Evolutionary conservation across 495 filamentous ascomycete genomes (phyloP).

Genomic region (Hyaloscypha finlandica): DNA sequence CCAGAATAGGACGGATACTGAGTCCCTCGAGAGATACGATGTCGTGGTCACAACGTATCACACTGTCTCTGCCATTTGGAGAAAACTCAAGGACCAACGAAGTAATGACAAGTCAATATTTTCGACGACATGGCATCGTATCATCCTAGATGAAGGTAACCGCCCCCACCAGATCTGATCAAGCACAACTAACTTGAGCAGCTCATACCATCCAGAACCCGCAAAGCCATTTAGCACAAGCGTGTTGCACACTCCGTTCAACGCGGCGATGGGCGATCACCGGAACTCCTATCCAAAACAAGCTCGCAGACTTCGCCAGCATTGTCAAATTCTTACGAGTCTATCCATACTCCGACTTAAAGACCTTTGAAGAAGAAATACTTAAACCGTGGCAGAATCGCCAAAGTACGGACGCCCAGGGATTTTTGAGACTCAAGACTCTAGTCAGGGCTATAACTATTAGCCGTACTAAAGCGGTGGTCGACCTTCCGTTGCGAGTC

Average conservation of each 20-base stretch:
- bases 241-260: conserved; percentile 71
- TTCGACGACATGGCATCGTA: conserved; percentile 47
- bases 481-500: conserved; percentile 15
- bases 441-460: conserved; percentile 18
- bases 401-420: conserved; percentile 7
- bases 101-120: conserved; percentile 54
- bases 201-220: conserved; percentile 76
- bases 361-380: conserved; percentile 72
- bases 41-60: conserved; percentile 87
- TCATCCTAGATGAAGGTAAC: conserved; percentile 21
- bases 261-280: conserved; percentile 91
- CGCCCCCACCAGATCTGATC: too few species aligned
- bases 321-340: conserved; percentile 85
- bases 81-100: conserved; percentile 62
- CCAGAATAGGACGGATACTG: conserved; percentile 62
- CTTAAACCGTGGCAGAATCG: conserved; percentile 69
- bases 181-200: conserved; percentile 89
- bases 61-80: conserved; percentile 58
- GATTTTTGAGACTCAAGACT: conserved; percentile 18
- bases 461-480: conserved; percentile 14
- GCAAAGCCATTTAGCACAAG: conserved; percentile 61
- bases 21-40: conserved; percentile 68
- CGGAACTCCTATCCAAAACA: conserved; percentile 87
- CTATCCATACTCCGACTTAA: conserved; percentile 76
- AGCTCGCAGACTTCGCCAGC: conserved; percentile 81